phyloP scores from a whole-genome alignment of 1,284 basidiomycete genomes.

The Microbotryum saponariae region DNA sequence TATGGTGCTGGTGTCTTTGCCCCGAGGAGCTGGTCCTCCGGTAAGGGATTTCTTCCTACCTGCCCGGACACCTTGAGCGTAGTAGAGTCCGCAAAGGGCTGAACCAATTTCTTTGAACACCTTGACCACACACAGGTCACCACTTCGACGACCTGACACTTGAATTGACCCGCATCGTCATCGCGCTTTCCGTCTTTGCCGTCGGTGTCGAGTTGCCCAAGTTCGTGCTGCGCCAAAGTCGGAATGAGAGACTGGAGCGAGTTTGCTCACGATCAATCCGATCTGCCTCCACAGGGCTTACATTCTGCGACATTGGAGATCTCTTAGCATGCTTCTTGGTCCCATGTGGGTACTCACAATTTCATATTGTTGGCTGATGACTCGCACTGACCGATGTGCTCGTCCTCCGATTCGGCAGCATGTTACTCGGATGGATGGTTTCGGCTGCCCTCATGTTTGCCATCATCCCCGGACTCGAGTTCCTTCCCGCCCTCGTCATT shows the following conservation, averaged over 20 bases:
- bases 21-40: slow-evolving; percentile 70
- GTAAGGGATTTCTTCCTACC: slow-evolving; percentile 9
- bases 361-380: slow-evolving; percentile 38
- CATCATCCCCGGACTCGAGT: slow-evolving; percentile 74
- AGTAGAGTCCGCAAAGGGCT: slow-evolving; percentile 48
- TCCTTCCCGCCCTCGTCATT: slow-evolving; percentile 77
- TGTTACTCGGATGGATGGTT: slow-evolving; percentile 38
- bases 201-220: slow-evolving; percentile 92
- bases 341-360: slow-evolving; percentile 23
- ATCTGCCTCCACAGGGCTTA: slow-evolving; percentile 51
- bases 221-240: slow-evolving; percentile 25
- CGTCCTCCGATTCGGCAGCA: slow-evolving; percentile 9
- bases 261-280: neutral
- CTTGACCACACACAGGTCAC: slow-evolving; percentile 11
- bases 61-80: slow-evolving; percentile 37
- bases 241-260: slow-evolving; percentile 25
- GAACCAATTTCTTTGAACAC: slow-evolving; percentile 55
- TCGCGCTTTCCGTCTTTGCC: slow-evolving; percentile 95
- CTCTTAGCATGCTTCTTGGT: slow-evolving; percentile 70
- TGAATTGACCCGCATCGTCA: slow-evolving; percentile 89
- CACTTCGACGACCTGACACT: slow-evolving; percentile 42
- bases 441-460: slow-evolving; percentile 65
- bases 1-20: slow-evolving; percentile 79
- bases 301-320: slow-evolving; percentile 82
- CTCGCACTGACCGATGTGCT: slow-evolving; percentile 26